phyloP scores from a whole-genome alignment of 2,329 filamentous ascomycete species.

The Aspergillus sp. region DNA sequence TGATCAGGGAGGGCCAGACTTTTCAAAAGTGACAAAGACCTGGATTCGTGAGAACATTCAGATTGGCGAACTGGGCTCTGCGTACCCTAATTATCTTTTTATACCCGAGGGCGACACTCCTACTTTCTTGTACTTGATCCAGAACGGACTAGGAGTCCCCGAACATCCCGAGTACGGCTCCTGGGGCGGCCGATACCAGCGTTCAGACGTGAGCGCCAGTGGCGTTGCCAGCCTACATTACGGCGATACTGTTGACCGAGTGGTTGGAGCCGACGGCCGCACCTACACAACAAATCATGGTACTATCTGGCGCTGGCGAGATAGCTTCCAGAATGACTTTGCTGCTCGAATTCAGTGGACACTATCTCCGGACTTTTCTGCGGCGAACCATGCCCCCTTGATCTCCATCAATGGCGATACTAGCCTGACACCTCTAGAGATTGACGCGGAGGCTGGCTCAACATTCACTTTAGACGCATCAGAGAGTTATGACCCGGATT shows the following conservation, averaged over 20 bases:
- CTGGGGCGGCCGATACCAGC: slow-evolving; percentile 48
- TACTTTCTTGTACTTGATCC: slow-evolving; percentile 46
- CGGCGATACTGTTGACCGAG: slow-evolving; percentile 39
- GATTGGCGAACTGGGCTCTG: slow-evolving; percentile 51
- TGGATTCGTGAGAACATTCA: slow-evolving; percentile 61
- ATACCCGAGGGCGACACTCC: slow-evolving; percentile 57
- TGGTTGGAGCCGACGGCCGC: slow-evolving; percentile 38
- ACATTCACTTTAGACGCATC: slow-evolving; percentile 29
- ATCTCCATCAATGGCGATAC: slow-evolving; percentile 13
- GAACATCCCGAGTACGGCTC: slow-evolving; percentile 47
- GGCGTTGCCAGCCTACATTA: slow-evolving; percentile 28
- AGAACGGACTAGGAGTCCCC: slow-evolving; percentile 45
- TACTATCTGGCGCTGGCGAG: slow-evolving; percentile 58
- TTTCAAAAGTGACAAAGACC: slow-evolving; percentile 51
- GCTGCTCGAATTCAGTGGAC: slow-evolving; percentile 55
- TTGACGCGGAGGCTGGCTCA: slow-evolving; percentile 24
- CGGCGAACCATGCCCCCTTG: slow-evolving; percentile 23
- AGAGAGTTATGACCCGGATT: slow-evolving; percentile 27
- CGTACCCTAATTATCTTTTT: slow-evolving; percentile 53
- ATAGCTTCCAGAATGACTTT: slow-evolving; percentile 57
- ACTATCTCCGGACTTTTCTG: slow-evolving; percentile 23
- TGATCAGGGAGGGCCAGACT: slow-evolving; percentile 55
- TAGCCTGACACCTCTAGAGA: slow-evolving; percentile 17
- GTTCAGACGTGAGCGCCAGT: slow-evolving; percentile 16
- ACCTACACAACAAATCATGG: slow-evolving; percentile 47